These are phyloP conservation scores for Quillaja saponaria DNA, from an alignment of 306 rosid species.

Conservation along the genomic window DNA sequence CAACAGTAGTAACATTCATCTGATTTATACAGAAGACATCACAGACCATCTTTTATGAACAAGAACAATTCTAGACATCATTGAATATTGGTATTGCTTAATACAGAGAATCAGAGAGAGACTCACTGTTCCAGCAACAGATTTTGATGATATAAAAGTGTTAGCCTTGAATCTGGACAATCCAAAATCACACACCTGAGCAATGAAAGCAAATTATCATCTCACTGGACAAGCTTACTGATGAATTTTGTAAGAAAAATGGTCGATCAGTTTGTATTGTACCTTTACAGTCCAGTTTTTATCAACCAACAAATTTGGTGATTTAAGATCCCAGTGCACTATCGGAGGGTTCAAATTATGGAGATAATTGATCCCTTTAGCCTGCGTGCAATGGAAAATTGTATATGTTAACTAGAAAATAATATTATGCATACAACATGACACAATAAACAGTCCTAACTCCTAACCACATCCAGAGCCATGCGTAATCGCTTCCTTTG, in stretches of 20 bases:
- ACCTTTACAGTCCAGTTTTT: conserved; percentile 97
- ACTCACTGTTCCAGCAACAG: conserved; percentile 96
- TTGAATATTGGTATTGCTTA: not conserved
- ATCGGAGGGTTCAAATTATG: conserved; percentile 90
- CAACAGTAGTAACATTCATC: conserved; percentile 3
- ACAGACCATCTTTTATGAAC: too few relatives aligned
- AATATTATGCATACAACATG: not conserved
- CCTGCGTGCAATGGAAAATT: conserved; percentile 50
- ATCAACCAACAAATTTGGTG: conserved; percentile 92
- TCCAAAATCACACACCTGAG: conserved; percentile 92
- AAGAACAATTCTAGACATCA: not conserved
- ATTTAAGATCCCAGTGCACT: conserved; percentile 97
- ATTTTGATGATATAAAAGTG: conserved; percentile 89
- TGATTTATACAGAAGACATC: not conserved
- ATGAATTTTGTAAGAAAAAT: conserved; percentile 14
- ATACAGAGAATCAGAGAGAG: conserved; percentile 7
- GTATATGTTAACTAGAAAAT: too few relatives aligned
- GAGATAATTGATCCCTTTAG: conserved; percentile 96
- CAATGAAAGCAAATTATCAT: conserved; percentile 26
- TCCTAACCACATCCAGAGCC: conserved; percentile 91
- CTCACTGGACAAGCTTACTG: conserved; percentile 8
- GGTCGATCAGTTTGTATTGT: conserved; percentile 13
- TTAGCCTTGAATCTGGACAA: conserved; percentile 92
- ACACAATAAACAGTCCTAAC: conserved; percentile 9
- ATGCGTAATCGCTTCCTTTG: conserved; percentile 79